Evolutionary conservation across 2,329 filamentous ascomycete genomes (phyloP), one percentile per base, ranked within the genome.

Genomic region (Domatiomyces globalis): DNA sequence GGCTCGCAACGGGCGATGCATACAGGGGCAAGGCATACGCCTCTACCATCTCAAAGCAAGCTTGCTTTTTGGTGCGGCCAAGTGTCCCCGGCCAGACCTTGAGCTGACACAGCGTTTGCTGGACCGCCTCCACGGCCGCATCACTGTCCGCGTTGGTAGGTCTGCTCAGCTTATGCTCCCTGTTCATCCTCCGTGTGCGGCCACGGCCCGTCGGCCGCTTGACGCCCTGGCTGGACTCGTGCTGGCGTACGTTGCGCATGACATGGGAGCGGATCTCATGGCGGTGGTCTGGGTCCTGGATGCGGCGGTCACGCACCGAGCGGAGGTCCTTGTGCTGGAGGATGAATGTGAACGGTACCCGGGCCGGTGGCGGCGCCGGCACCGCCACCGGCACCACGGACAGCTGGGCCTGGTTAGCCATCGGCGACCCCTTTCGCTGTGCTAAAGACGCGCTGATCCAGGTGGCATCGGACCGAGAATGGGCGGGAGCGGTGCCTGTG

Each of bases 181-280:
- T 20, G 18, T 39, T 45, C 2, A 52, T 7, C 29, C 49, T 49
- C 45, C 54, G 51, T 17, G 36, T 8, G 56, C 55, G 46, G 46
- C 57, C 36, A 62, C 65, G 25, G 59, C 63, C 56, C 56, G 65
- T 63, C 12, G 61, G 60, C 47, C 68, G 59, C 54, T 68, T 69
- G 39, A 65, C 52, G 2, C 68, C 68, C 12, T 65, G 65, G 5
- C 67, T 63, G 49, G 64, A 60, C 54, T 70, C 68, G n/a, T 65
- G 62, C 27, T 66, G 64, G 42, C 68, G 67, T 15, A 70, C 67
- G 56, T 69, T 63, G 43, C 67, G 66, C 68, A 70, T 70, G 17
- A 69, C 68, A 64, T 70, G 68, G 12, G 68, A 70, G 15, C 68
- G 65, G 46, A 70, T 70, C 10, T 63, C 63, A 56, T 67, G 67